phyloP scores from a whole-genome alignment of 805 yeast genomes.

The Metschnikowia baotianmanensis region DNA sequence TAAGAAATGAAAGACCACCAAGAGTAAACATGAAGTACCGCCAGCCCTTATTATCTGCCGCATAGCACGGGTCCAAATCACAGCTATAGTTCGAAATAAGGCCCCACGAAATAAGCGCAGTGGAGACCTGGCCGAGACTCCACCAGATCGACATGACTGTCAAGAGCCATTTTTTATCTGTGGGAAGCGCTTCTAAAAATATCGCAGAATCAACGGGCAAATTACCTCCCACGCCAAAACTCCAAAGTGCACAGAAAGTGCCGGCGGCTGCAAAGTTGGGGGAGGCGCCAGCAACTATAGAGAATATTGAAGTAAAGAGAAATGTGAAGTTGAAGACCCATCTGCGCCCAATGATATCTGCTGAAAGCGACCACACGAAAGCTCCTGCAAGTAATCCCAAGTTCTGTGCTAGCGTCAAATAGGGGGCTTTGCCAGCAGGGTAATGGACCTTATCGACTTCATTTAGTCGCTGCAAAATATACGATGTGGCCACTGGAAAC shows the following conservation, averaged over 20 bases:
- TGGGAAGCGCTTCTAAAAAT: conserved; percentile 26
- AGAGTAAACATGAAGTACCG: conserved; percentile 51
- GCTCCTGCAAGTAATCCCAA: conserved; percentile 27
- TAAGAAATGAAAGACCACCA: conserved; percentile 44
- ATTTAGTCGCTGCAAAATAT: conserved; percentile 29
- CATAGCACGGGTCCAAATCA: conserved; percentile 32
- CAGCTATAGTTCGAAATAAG: conserved; percentile 17
- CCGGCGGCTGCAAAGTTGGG: conserved; percentile 25
- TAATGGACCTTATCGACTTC: conserved; percentile 38
- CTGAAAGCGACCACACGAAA: conserved; percentile 23
- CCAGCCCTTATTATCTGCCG: conserved; percentile 57
- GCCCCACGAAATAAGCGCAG: conserved; percentile 18
- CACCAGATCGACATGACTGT: conserved; percentile 33
- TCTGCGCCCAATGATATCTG: conserved; percentile 26
- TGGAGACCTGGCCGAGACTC: conserved; percentile 23
- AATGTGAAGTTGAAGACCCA: conserved; percentile 29
- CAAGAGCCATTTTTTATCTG: conserved; percentile 25
- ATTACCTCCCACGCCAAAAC: conserved; percentile 29
- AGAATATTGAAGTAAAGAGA: conserved; percentile 24
- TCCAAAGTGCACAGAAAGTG: conserved; percentile 24
- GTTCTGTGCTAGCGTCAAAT: conserved; percentile 38
- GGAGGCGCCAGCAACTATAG: conserved; percentile 22
- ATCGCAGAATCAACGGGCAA: conserved; percentile 27
- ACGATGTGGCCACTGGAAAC: conserved; percentile 38
- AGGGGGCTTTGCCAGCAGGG: conserved; percentile 33